Percentiles rank a stretch among this genome's conserved stretches.
These are phyloP conservation scores for Penicillium soppii DNA, from an alignment of 495 filamentous ascomycete genomes.

Conservation along the genomic window DNA sequence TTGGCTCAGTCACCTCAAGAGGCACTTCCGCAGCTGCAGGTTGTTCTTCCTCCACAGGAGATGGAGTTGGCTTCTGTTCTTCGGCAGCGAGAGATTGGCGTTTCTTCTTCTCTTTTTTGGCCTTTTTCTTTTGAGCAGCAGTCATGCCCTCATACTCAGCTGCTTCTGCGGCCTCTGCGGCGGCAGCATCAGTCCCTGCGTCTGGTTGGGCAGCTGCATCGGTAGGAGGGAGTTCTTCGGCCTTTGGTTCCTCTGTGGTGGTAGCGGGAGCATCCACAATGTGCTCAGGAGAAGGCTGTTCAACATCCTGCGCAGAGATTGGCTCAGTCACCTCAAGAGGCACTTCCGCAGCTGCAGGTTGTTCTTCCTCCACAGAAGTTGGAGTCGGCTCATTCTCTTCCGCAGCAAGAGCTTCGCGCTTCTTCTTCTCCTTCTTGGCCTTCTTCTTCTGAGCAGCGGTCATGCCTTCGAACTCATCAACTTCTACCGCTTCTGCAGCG, in stretches of 20 bases:
- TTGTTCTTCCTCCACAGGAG: not conserved
- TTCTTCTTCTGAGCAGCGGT: conserved; percentile 35
- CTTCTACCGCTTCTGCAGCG: conserved; percentile 6
- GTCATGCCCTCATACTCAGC: no score
- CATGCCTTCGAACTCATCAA: not conserved
- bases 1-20: not conserved
- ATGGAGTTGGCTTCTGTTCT: not conserved
- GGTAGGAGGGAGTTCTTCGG: not conserved
- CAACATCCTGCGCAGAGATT: not conserved
- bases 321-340: not conserved
- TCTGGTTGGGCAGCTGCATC: not conserved
- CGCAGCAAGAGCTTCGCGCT: conserved; percentile 1
- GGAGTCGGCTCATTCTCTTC: not conserved
- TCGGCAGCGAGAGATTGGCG: not conserved
- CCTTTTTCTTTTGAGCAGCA: conserved; percentile 36
- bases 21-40: not conserved
- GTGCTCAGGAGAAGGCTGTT: not conserved
- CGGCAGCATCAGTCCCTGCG: not conserved
- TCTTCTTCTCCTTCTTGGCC: conserved; percentile 34
- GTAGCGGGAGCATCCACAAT: no score
- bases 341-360: not conserved
- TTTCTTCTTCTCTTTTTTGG: conserved; percentile 31
- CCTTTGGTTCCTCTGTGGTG: not conserved
- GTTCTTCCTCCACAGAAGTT: not conserved
- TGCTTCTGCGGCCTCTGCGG: not conserved